A percentile compares a stretch with the other conserved stretches of the same genome.
Evolutionary conservation across 129 eudicot species (phyloP).

Genomic region (Chrysanthemum makinoi): DNA sequence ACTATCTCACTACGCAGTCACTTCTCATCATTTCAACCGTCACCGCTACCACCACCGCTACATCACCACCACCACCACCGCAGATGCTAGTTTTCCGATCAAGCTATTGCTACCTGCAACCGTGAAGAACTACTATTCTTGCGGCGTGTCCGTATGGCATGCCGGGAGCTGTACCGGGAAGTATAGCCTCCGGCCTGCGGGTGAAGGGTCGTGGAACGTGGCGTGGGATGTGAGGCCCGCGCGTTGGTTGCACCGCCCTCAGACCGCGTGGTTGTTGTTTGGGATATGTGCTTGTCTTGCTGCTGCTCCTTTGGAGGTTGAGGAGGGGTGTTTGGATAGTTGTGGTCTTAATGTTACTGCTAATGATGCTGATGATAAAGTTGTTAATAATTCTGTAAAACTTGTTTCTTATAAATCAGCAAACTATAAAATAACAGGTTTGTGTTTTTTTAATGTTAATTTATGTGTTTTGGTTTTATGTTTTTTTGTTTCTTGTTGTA

Average conservation of each 20-base stretch:
- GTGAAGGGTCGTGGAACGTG: conserved; percentile 96
- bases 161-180: too few relatives aligned
- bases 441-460: too few relatives aligned
- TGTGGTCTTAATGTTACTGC: not conserved
- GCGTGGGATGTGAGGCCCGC: conserved; percentile 93
- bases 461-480: too few relatives aligned
- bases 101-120: conserved; percentile 11
- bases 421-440: too few relatives aligned
- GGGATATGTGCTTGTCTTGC: conserved; percentile 63
- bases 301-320: conserved; percentile 20
- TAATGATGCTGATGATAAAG: too few relatives aligned
- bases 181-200: conserved; percentile 16
- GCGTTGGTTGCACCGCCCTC: conserved; percentile 70
- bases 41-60: conserved; percentile 27
- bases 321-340: not conserved
- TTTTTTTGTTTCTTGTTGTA: too few relatives aligned
- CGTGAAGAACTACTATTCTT: too few relatives aligned
- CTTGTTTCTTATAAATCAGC: too few relatives aligned
- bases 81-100: conserved; percentile 33
- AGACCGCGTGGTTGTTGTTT: conserved; percentile 71
- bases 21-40: conserved; percentile 9
- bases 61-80: not conserved
- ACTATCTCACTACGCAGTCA: conserved; percentile 27
- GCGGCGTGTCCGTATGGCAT: too few relatives aligned
- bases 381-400: too few relatives aligned